Percentiles rank a stretch among this genome's conserved stretches.
Conservation (phyloP, 176 grass and related monocot species). For the Cenchrus americanus region DNA sequence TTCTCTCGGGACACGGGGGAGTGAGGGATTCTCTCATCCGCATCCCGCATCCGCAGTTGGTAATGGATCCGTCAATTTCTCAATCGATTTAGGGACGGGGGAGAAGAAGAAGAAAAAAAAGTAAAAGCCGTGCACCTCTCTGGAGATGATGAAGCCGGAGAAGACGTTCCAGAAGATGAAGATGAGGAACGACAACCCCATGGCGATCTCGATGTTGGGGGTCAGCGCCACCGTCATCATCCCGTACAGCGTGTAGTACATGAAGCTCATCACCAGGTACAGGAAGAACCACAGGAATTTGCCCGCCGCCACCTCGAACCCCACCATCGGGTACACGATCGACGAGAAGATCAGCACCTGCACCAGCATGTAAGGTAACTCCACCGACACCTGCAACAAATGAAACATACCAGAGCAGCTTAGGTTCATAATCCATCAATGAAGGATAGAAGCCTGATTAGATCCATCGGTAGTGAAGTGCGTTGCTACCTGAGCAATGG, state of each 20-base stretch:
- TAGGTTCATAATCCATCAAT: neutral
- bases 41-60: no score
- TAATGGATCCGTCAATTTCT: neutral
- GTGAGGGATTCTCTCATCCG: neutral
- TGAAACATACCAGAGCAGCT: neutral
- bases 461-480: neutral
- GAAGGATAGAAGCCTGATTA: neutral
- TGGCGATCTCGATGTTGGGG: constrained; percentile 75
- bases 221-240: constrained; percentile 83
- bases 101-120: no score
- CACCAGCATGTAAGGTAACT: constrained; percentile 70
- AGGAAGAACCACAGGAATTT: constrained; percentile 74
- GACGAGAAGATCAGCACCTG: constrained; percentile 57
- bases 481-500: constrained; percentile 63
- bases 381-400: constrained; percentile 51
- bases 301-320: constrained; percentile 48
- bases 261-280: constrained; percentile 69
- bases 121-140: constrained; percentile 45
- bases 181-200: constrained; percentile 64
- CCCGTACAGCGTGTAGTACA: constrained; percentile 74
- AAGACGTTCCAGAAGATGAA: constrained; percentile 83
- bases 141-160: constrained; percentile 67
- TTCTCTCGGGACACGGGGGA: no score
- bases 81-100: neutral
- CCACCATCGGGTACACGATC: constrained; percentile 76